Percentiles rank a stretch among this genome's conserved stretches.
Conservation (phyloP, 2,329 filamentous ascomycete species). For the Tolypocladium pustulatum region DNA sequence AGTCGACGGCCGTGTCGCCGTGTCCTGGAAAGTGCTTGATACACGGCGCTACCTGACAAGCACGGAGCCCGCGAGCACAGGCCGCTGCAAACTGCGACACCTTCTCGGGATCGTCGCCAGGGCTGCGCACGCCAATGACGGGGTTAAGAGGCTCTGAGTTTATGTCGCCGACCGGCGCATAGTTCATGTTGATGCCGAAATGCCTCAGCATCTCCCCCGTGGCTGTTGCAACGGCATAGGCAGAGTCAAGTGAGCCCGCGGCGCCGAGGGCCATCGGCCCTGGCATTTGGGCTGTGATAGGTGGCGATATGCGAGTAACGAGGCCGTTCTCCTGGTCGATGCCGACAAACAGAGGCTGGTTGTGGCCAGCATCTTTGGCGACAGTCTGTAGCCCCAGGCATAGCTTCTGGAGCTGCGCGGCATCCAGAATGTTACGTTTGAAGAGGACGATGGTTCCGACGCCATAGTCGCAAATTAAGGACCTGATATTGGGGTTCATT, state of each 20-base stretch:
- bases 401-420: conserved; percentile 10
- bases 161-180: conserved; percentile 14
- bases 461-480: conserved; percentile 14
- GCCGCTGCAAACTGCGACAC: conserved; percentile 11
- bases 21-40: conserved; percentile 17
- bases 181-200: conserved; percentile 19
- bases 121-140: conserved; percentile 15
- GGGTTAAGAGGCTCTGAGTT: conserved; percentile 16
- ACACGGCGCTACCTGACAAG: conserved; percentile 10
- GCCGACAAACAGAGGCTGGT: conserved; percentile 13
- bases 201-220: conserved; percentile 11
- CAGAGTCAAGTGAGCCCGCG: conserved; percentile 7
- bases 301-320: conserved; percentile 14
- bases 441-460: conserved; percentile 15
- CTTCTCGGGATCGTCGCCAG: conserved; percentile 10
- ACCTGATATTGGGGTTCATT: conserved; percentile 10
- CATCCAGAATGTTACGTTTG: conserved; percentile 14
- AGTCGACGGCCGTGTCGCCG: conserved; percentile 15
- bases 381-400: conserved; percentile 12
- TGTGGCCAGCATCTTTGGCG: conserved; percentile 12
- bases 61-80: conserved; percentile 10
- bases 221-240: conserved; percentile 8
- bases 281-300: conserved; percentile 12
- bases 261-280: conserved; percentile 15
- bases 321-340: conserved; percentile 17